These are phyloP conservation scores for Sphaerosporella brunnea DNA, from an alignment of 495 filamentous ascomycete genomes.

Conservation along the genomic window DNA sequence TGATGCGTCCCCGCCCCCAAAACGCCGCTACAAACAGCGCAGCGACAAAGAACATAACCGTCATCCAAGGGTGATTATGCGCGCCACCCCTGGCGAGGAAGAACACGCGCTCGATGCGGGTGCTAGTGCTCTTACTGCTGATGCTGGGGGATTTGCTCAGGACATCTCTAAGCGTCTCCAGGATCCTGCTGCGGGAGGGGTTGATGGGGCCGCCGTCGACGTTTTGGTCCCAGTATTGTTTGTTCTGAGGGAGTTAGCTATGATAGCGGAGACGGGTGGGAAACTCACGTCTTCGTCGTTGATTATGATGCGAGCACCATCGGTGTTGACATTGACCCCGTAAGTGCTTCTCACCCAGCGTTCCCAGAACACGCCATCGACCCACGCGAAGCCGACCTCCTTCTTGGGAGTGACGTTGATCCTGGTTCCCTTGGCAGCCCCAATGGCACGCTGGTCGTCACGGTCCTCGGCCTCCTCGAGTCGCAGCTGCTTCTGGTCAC, in stretches of 20 bases:
- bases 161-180: constrained; percentile 72
- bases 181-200: constrained; percentile 79
- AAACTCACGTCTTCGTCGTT: constrained; percentile 84
- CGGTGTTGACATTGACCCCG: constrained; percentile 60
- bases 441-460: constrained; percentile 69
- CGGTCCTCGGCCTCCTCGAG: constrained; percentile 94
- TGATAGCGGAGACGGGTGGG: background rate
- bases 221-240: constrained; percentile 86
- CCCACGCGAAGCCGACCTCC: constrained; percentile 93
- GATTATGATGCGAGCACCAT: constrained; percentile 84
- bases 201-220: constrained; percentile 73
- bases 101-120: constrained; percentile 55
- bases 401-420: constrained; percentile 83
- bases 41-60: constrained; percentile 42
- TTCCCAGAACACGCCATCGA: constrained; percentile 94
- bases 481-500: constrained; percentile 82
- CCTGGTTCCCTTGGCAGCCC: constrained; percentile 75
- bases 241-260: constrained; percentile 50
- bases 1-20: constrained; percentile 41
- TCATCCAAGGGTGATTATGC: constrained; percentile 53
- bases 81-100: constrained; percentile 54
- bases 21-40: constrained; percentile 33
- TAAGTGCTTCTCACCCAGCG: constrained; percentile 88
- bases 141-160: constrained; percentile 56
- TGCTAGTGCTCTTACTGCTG: constrained; percentile 69